phyloP scores from a whole-genome alignment of 257 asterid genomes.

The Lantana camara region DNA sequence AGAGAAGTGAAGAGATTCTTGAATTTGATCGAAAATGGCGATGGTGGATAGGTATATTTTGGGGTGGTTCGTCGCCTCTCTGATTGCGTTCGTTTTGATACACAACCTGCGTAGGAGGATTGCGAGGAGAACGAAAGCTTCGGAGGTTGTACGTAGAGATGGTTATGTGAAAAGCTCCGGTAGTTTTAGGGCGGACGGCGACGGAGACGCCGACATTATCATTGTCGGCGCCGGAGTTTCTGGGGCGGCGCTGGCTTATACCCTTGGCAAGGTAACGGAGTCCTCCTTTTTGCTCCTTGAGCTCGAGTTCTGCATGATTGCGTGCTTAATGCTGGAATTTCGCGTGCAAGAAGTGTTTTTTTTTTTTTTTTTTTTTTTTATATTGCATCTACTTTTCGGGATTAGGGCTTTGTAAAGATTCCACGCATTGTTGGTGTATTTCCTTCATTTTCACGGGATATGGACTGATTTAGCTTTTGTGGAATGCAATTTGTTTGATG shows the following conservation, averaged over 20 bases:
- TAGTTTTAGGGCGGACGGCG: slow-evolving; percentile 21
- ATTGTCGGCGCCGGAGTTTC: slow-evolving; percentile 83
- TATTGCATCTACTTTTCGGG: too few species aligned
- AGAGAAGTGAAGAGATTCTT: slow-evolving; percentile 19
- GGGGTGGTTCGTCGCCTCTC: slow-evolving; percentile 52
- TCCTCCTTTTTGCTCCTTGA: not conserved
- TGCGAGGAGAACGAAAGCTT: slow-evolving; percentile 32
- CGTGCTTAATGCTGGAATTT: not conserved
- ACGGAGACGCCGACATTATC: slow-evolving; percentile 50
- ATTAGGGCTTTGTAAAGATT: slow-evolving; percentile 10
- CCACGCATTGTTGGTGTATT: too few species aligned
- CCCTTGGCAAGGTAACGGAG: slow-evolving; percentile 68
- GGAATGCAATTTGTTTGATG: not conserved
- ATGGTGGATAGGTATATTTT: slow-evolving; percentile 52
- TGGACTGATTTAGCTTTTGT: too few species aligned
- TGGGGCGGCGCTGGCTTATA: slow-evolving; percentile 72
- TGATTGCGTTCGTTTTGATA: slow-evolving; percentile 45
- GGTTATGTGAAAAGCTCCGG: slow-evolving; percentile 26
- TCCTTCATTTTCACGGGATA: not conserved
- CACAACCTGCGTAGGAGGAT: slow-evolving; percentile 41
- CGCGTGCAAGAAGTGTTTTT: not conserved
- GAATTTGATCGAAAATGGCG: slow-evolving; percentile 35
- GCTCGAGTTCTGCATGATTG: too few species aligned
- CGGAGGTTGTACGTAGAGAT: slow-evolving; percentile 31
- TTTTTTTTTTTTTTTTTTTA: too few species aligned